Conservation (phyloP, 192 early-diverging fungal genomes). For the Geranomyces variabilis region DNA sequence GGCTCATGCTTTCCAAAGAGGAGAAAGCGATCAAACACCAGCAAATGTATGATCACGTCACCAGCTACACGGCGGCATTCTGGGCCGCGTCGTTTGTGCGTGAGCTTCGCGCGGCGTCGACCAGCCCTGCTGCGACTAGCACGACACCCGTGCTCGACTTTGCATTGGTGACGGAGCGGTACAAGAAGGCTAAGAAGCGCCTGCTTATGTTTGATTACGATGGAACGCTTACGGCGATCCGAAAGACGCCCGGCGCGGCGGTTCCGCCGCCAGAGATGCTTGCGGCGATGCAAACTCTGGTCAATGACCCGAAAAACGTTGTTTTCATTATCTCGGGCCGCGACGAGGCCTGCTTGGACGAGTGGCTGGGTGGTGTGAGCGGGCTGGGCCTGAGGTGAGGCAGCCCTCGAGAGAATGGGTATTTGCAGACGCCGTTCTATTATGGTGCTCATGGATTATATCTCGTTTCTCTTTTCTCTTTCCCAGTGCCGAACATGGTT, state of each 20-base stretch:
- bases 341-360: constrained; percentile 80
- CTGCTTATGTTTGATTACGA: constrained; percentile 96
- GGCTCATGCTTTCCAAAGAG: constrained; percentile 76
- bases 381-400: constrained; percentile 66
- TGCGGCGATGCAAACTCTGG: constrained; percentile 65
- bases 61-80: constrained; percentile 77
- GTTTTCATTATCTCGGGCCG: constrained; percentile 93
- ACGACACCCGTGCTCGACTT: constrained; percentile 56
- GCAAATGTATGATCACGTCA: constrained; percentile 81
- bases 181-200: constrained; percentile 66
- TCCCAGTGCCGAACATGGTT: constrained; percentile 91
- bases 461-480: neutral
- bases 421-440: neutral
- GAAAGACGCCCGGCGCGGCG: constrained; percentile 79
- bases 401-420: neutral
- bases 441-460: neutral
- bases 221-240: constrained; percentile 92
- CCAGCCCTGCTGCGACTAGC: constrained; percentile 47
- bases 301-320: constrained; percentile 77
- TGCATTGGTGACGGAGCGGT: constrained; percentile 42
- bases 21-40: constrained; percentile 79
- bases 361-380: constrained; percentile 79
- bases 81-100: constrained; percentile 87
- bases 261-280: constrained; percentile 84
- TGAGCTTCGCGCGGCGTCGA: constrained; percentile 63